phyloP scores from a whole-genome alignment of 306 rosid species.

The Parietaria judaica region DNA sequence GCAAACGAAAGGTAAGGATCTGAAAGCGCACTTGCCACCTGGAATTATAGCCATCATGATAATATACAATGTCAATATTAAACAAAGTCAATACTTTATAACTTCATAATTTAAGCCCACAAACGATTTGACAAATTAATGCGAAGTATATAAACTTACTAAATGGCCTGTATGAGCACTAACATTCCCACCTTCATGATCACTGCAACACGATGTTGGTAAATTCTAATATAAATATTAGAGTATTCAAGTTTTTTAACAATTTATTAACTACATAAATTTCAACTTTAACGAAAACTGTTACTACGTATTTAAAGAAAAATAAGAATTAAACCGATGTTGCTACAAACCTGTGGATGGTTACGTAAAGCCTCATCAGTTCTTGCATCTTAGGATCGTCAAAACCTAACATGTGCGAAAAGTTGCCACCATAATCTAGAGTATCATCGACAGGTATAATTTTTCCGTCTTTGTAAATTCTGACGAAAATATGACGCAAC shows the following conservation, averaged over 20 bases:
- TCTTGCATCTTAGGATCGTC: constrained; percentile 81
- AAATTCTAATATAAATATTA: background rate
- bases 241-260: too few species aligned
- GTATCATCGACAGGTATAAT: constrained; percentile 62
- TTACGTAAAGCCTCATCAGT: constrained; percentile 91
- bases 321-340: background rate
- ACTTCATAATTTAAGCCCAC: too few species aligned
- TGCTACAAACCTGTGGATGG: constrained; percentile 79
- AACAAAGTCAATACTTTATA: background rate
- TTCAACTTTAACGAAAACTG: too few species aligned
- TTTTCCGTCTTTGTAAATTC: constrained; percentile 81
- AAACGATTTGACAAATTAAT: too few species aligned
- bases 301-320: too few species aligned
- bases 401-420: constrained; percentile 86
- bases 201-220: constrained; percentile 49
- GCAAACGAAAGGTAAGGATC: constrained; percentile 97
- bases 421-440: constrained; percentile 94
- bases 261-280: too few species aligned
- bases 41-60: constrained; percentile 14
- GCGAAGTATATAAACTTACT: constrained; percentile 35
- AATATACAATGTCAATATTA: constrained; percentile 13
- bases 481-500: constrained; percentile 24
- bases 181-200: constrained; percentile 99
- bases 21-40: constrained; percentile 93
- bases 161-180: constrained; percentile 95